Evolutionary conservation across 805 yeast genomes (phyloP).

Genomic region (Cyberlindnera petersonii): DNA sequence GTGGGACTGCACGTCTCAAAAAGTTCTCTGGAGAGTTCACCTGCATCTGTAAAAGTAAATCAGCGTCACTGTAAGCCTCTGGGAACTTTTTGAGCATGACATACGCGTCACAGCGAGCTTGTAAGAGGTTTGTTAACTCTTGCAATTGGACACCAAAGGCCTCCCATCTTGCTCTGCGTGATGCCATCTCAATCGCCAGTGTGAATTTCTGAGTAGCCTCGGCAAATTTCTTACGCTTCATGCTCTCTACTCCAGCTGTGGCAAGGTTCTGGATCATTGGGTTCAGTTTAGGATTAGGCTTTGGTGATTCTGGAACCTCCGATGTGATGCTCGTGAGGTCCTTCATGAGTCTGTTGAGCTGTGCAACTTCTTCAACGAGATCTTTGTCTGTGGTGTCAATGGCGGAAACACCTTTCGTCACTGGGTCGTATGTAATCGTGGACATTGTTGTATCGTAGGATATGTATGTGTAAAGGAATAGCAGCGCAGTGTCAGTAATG

Average conservation of each 20-base stretch:
- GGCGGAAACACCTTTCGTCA: slow-evolving; percentile 25
- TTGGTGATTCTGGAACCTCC: slow-evolving; percentile 54
- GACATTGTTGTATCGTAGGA: slow-evolving; percentile 13
- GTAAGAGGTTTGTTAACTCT: slow-evolving; percentile 61
- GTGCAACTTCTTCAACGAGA: slow-evolving; percentile 27
- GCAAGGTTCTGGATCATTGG: slow-evolving; percentile 61
- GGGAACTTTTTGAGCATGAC: slow-evolving; percentile 50
- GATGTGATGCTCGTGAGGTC: slow-evolving; percentile 30
- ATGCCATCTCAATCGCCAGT: slow-evolving; percentile 63
- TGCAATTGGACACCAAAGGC: slow-evolving; percentile 67
- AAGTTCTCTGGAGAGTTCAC: slow-evolving; percentile 59
- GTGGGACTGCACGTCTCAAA: slow-evolving; percentile 65
- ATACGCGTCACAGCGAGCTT: slow-evolving; percentile 69
- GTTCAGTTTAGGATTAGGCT: slow-evolving; percentile 50
- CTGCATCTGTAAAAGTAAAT: slow-evolving; percentile 31
- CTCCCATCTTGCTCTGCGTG: slow-evolving; percentile 69
- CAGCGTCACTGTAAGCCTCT: slow-evolving; percentile 67
- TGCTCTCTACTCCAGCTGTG: slow-evolving; percentile 55
- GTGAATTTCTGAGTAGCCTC: slow-evolving; percentile 64
- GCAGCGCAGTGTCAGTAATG: no score
- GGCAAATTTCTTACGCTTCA: slow-evolving; percentile 49
- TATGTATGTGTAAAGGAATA: not conserved
- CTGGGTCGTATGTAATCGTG: slow-evolving; percentile 27
- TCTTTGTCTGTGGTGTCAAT: slow-evolving; percentile 14
- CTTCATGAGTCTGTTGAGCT: slow-evolving; percentile 33